Evolutionary conservation across 768 basidiomycete species (phyloP), one percentile per base, ranked within the genome.

Genomic region (Mycena pura): DNA sequence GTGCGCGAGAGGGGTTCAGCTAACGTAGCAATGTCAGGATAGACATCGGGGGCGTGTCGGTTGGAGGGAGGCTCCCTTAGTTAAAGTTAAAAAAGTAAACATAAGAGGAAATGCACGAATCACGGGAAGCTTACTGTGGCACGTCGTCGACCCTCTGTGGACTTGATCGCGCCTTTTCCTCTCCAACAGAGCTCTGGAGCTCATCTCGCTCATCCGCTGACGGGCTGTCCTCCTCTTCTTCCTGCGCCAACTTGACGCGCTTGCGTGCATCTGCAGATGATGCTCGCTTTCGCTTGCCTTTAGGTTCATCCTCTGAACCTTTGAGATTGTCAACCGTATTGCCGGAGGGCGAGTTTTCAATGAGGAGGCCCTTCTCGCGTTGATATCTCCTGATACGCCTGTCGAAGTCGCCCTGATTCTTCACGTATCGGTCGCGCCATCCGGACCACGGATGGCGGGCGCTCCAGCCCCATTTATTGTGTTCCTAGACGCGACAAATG

Each of bases 381-480:
- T 80, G 80, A 57, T 81, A 82, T 9, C 41, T 67, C 34, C 48
- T 63, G 36, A 89, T 87, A n/a, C 44, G 49, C 3, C 10, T 25
- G 60, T 88, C 79, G 50, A 85, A 87, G 0, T 63, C 22, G 0
- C 31, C 64, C 36, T 75, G 48, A 47, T 88, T 76, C 62, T 77
- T 84, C 60, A 69, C 74, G 64, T 89, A 90, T n/a, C 82, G 78
- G 44, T 85, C 80, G 22, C 86, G 81, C 89, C 89, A 90, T 5
- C 86, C 86, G n/a, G 78, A 77, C 84, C 79, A 84, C 3, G 86
- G 3, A 69, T 88, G 89, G 6, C 70, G 72, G 17, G 47, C 61
- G n/a, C 80, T 72, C 84, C 86, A 89, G 11, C 77, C 72, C 85
- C 86, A 88, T 60, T 69, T 72, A 0, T 67, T 64, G 0, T 75